phyloP scores from a whole-genome alignment of 139 green algal species.

The Picochlorum sp. region DNA sequence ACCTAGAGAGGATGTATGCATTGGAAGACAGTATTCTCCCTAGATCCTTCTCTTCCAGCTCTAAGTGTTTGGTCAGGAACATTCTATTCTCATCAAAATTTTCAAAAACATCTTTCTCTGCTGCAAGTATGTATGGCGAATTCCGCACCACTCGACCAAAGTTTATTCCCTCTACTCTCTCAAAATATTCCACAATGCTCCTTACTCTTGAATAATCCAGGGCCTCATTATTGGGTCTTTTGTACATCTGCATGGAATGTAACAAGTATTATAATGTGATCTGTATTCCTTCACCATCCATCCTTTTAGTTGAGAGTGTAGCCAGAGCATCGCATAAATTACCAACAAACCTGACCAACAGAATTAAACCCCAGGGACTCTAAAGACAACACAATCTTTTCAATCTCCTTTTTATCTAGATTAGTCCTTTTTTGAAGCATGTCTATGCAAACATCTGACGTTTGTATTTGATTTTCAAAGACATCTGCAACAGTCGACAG shows the following conservation, averaged over 20 bases:
- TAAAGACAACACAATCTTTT: not conserved
- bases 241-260: not conserved
- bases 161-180: not conserved
- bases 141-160: not conserved
- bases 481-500: not conserved
- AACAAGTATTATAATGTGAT: not conserved
- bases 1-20: not conserved
- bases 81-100: not conserved
- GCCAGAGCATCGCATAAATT: no score
- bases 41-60: not conserved
- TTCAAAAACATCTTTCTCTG: not conserved
- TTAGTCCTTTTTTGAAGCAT: not conserved
- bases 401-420: not conserved
- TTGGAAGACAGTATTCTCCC: slow-evolving; percentile 5
- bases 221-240: not conserved
- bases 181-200: not conserved
- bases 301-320: no score
- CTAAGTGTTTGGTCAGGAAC: not conserved
- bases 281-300: no score
- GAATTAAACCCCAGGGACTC: not conserved
- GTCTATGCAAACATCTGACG: not conserved
- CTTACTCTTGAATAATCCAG: not conserved
- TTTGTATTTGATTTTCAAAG: not conserved
- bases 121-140: not conserved
- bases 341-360: not conserved